These are phyloP conservation scores for Pleomassaria siparia DNA, from an alignment of 2,329 filamentous ascomycete species.

Conservation along the genomic window DNA sequence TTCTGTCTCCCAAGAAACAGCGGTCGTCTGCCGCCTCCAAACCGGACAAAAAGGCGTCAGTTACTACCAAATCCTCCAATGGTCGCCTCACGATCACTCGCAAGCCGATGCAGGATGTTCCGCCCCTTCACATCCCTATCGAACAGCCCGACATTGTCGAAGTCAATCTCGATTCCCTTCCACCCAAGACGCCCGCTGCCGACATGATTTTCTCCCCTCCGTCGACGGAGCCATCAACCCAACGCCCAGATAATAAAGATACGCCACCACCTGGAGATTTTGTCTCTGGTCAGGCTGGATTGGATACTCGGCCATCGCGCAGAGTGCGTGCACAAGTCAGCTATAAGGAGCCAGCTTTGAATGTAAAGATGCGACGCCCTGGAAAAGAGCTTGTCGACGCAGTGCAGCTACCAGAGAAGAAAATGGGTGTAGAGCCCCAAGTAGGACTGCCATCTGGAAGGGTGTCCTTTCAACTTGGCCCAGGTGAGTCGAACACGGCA, in stretches of 20 bases:
- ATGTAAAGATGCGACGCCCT: conserved; percentile 53
- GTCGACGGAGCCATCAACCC: conserved; percentile 45
- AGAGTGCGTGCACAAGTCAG: conserved; percentile 46
- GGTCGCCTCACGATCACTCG: conserved; percentile 28
- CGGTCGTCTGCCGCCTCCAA: conserved; percentile 28
- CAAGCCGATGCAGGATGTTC: conserved; percentile 21
- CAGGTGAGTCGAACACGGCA: conserved; percentile 13
- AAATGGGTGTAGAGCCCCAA: conserved; percentile 29
- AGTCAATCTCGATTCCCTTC: conserved; percentile 39
- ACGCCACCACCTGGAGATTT: conserved; percentile 49
- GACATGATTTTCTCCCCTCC: conserved; percentile 48
- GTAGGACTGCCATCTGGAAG: conserved; percentile 20
- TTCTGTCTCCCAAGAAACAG: conserved; percentile 46
- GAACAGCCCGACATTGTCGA: conserved; percentile 19
- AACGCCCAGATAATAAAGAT: conserved; percentile 40
- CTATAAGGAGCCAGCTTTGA: conserved; percentile 44
- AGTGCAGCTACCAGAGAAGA: conserved; percentile 31
- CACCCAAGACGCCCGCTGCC: conserved; percentile 42
- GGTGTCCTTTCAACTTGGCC: conserved; percentile 31
- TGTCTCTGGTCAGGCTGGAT: conserved; percentile 35
- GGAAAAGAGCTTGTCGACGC: conserved; percentile 51
- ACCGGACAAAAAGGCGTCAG: conserved; percentile 30
- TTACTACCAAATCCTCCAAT: conserved; percentile 19
- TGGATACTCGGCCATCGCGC: conserved; percentile 45
- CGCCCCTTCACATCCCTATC: conserved; percentile 18